Conservation (phyloP, 2,329 filamentous ascomycete genomes). For the Penicillium nordicum region DNA sequence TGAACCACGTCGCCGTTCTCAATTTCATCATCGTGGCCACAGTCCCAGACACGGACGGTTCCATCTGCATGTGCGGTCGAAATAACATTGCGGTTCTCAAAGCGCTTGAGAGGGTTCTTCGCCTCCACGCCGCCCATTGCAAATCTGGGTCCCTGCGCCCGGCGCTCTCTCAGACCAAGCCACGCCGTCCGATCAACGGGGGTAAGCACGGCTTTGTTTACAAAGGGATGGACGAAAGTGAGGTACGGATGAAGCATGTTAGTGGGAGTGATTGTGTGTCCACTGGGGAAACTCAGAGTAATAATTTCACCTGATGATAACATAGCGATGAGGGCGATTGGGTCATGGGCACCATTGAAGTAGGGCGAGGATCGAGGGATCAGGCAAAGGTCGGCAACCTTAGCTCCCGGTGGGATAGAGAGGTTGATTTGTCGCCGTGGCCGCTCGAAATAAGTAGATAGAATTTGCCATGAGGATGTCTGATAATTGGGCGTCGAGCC, state of each 20-base stretch:
- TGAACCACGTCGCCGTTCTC: slow-evolving; percentile 81
- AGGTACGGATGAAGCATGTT: slow-evolving; percentile 88
- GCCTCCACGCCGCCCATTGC: slow-evolving; percentile 75
- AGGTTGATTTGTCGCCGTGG: slow-evolving; percentile 68
- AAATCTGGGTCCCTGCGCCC: slow-evolving; percentile 72
- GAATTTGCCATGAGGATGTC: slow-evolving; percentile 82
- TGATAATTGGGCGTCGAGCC: slow-evolving; percentile 85
- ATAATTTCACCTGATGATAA: slow-evolving; percentile 84
- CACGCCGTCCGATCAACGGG: slow-evolving; percentile 74
- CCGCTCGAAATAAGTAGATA: slow-evolving; percentile 75
- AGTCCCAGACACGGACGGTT: slow-evolving; percentile 88
- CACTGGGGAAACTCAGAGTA: slow-evolving; percentile 87
- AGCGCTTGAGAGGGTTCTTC: slow-evolving; percentile 66
- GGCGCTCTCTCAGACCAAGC: slow-evolving; percentile 85
- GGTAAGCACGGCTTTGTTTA: slow-evolving; percentile 68
- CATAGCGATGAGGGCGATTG: slow-evolving; percentile 75
- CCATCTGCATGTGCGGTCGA: slow-evolving; percentile 88
- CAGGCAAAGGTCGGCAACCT: slow-evolving; percentile 75
- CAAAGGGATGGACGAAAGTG: slow-evolving; percentile 85
- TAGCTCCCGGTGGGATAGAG: slow-evolving; percentile 70
- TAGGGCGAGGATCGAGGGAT: slow-evolving; percentile 80
- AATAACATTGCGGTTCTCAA: slow-evolving; percentile 78
- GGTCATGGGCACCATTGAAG: slow-evolving; percentile 84
- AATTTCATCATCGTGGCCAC: slow-evolving; percentile 86
- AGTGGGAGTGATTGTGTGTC: slow-evolving; percentile 84